Base-by-base conservation (phyloP, 2,329 filamentous ascomycete genomes). In the Didymella sp. region DNA sequence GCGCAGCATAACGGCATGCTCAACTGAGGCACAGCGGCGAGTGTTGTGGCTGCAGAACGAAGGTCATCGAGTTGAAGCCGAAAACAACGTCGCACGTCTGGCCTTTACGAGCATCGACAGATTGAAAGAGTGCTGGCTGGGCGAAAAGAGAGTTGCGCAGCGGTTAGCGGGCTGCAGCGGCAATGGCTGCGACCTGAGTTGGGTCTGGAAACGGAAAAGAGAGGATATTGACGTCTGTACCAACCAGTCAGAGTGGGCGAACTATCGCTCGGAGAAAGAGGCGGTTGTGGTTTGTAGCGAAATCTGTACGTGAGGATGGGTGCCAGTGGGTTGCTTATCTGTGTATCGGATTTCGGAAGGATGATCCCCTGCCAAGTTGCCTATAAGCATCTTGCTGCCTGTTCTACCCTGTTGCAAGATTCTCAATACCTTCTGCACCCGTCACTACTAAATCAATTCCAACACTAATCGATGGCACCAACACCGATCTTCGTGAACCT, bases 151-250 rank as follows among this genome's bases (percentile, higher is more conserved):
- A 33, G 59, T 67, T 28, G 64, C 64, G 24, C 58, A 61, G 17
- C 53, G 59, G 22, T 2, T 41, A 19, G 19, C 30, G 47, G 37
- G 37, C 19, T 52, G 37, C 19, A 25, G 21, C 17, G 12, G 31
- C 4, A 17, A 38, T 1, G 25, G 6, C n/a, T n/a, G n/a, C 0
- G 17, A n/a, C 4, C 11, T 31, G 19, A 48, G 35, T 22, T 67
- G 62, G 64, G 43, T 65, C 35, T 67, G 64, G 64, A 47, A 61
- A 27, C 43, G 64, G 24, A 56, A n/a, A 17, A 19, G 35, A 35
- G 60, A 64, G n/a, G 45, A 50, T 30, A 22, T 52, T 4, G 49
- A 57, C n/a, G 49, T 48, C 13, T 48, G 45, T 25, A 35, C 9
- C 11, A 43, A 43, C 15, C 41, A 50, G 11, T 50, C 51, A 4